phyloP scores from a whole-genome alignment of 1,284 basidiomycete species.

The Agroathelia rolfsii region DNA sequence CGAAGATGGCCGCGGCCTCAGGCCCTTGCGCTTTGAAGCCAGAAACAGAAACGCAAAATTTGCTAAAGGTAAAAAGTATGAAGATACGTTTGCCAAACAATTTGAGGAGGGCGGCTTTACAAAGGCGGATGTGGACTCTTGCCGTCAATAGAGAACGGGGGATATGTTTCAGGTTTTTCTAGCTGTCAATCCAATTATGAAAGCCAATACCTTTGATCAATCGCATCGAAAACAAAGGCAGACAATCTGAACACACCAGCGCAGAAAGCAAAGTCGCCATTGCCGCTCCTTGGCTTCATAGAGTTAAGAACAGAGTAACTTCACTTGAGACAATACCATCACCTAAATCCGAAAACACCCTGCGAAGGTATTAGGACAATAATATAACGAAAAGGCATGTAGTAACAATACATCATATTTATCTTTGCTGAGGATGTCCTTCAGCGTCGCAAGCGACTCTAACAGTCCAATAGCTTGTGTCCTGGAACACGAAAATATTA shows the following conservation, averaged over 20 bases:
- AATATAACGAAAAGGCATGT: not conserved
- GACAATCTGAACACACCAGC: constrained; percentile 38
- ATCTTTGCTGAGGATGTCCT: constrained; percentile 37
- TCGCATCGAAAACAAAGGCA: not conserved
- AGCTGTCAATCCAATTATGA: constrained; percentile 31
- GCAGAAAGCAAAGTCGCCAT: constrained; percentile 70
- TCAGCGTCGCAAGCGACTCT: constrained; percentile 33
- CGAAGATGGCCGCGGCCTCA: constrained; percentile 44
- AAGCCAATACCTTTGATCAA: not conserved
- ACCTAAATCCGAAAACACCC: constrained; percentile 83
- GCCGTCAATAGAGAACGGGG: constrained; percentile 59
- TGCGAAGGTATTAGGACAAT: constrained; percentile 18
- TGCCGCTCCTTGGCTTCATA: constrained; percentile 65
- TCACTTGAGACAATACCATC: constrained; percentile 9
- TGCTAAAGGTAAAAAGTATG: constrained; percentile 28
- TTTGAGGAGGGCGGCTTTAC: constrained; percentile 32
- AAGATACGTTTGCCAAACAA: not conserved
- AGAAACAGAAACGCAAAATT: constrained; percentile 61
- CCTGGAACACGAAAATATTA: no score
- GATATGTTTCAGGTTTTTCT: constrained; percentile 45
- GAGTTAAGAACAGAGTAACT: constrained; percentile 1
- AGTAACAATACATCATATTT: constrained; percentile 42
- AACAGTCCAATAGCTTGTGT: constrained; percentile 28
- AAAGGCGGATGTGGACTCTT: constrained; percentile 57
- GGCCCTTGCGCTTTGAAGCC: constrained; percentile 53